Evolutionary conservation across 306 rosid genomes (phyloP).

Genomic region (Fragaria iinumae): DNA sequence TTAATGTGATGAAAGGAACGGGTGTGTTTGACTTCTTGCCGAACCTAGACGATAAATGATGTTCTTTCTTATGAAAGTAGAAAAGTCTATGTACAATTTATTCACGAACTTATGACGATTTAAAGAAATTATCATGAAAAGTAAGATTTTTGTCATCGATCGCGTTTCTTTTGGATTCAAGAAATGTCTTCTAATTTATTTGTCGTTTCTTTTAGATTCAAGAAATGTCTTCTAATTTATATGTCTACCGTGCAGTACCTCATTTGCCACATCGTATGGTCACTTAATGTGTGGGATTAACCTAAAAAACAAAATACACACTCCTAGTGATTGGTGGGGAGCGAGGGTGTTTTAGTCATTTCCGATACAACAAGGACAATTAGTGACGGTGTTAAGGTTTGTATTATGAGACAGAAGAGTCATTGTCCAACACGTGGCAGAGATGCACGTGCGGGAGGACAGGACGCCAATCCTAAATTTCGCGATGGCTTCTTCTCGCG

Average conservation of each 20-base stretch:
- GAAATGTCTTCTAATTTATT: background rate
- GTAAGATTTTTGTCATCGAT: no score
- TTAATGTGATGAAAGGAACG: no score
- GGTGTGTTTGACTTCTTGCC: background rate
- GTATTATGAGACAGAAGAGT: background rate
- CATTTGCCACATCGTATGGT: background rate
- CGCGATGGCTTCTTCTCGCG: conserved; percentile 19
- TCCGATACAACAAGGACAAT: background rate
- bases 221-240: background rate
- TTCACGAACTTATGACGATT: no score
- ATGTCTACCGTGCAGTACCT: no score
- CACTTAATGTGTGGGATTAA: background rate
- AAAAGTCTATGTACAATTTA: no score
- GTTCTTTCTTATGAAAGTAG: background rate
- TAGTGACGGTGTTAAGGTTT: background rate
- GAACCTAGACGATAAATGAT: no score
- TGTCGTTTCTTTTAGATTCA: no score
- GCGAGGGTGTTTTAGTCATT: conserved; percentile 24
- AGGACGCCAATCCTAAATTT: conserved; percentile 8
- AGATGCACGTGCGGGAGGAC: conserved; percentile 57
- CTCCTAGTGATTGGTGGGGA: no score
- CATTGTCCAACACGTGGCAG: conserved; percentile 12
- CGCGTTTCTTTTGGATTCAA: no score
- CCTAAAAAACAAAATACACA: background rate
- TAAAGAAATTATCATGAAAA: no score